phyloP scores from a whole-genome alignment of 2,329 filamentous ascomycete species.

The Claviceps cyperi region DNA sequence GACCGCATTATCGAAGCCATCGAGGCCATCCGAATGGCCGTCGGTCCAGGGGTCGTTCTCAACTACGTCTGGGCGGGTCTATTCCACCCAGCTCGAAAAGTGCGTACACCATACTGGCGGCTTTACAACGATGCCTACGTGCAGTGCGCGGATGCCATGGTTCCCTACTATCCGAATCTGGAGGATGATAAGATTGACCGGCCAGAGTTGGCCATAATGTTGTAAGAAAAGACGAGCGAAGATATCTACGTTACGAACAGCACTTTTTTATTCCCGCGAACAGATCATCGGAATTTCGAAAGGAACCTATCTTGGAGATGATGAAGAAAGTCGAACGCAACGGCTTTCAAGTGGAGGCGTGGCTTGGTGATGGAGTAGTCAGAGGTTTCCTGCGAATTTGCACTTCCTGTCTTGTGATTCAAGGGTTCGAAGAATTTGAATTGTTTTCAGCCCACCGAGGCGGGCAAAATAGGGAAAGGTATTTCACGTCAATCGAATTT shows the following conservation, averaged over 20 bases:
- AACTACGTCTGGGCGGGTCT: constrained; percentile 98
- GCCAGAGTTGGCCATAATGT: constrained; percentile 68
- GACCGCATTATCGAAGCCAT: constrained; percentile 96
- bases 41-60: constrained; percentile 83
- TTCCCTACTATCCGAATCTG: constrained; percentile 86
- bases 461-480: too few relatives aligned
- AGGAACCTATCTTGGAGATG: too few relatives aligned
- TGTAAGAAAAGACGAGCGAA: constrained; percentile 33
- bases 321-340: too few relatives aligned
- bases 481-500: too few relatives aligned
- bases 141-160: constrained; percentile 81
- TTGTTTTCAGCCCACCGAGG: too few relatives aligned
- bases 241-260: neutral
- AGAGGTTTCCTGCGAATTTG: too few relatives aligned
- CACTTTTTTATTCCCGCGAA: neutral
- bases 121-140: constrained; percentile 97
- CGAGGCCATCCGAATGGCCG: constrained; percentile 84
- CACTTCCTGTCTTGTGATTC: too few relatives aligned
- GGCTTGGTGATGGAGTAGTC: too few relatives aligned
- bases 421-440: too few relatives aligned
- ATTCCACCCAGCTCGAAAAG: constrained; percentile 93
- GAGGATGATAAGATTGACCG: constrained; percentile 68
- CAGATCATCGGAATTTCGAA: too few relatives aligned
- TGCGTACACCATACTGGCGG: constrained; percentile 88
- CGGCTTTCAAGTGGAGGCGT: too few relatives aligned